These are phyloP conservation scores for Rubia yunnanensis DNA, from an alignment of 257 asterid species.

Conservation along the genomic window DNA sequence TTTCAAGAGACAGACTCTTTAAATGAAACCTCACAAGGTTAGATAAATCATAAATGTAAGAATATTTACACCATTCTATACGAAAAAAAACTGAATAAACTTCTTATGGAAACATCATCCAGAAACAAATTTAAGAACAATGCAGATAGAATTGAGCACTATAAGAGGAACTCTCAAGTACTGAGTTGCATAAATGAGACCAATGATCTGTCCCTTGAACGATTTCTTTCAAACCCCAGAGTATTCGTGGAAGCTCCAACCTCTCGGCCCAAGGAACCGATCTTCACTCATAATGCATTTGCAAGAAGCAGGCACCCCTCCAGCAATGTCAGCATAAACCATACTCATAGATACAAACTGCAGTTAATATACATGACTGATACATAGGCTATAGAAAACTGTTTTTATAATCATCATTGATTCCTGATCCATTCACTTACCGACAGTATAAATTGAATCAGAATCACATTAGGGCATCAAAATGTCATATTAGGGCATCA, in stretches of 20 bases:
- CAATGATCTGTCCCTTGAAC: constrained; percentile 83
- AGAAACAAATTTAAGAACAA: constrained; percentile 69
- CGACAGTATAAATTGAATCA: too few relatives aligned
- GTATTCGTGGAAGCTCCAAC: constrained; percentile 96
- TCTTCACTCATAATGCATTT: constrained; percentile 79
- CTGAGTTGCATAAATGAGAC: constrained; percentile 84
- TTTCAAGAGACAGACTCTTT: too few relatives aligned
- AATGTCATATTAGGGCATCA: too few relatives aligned
- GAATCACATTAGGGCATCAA: too few relatives aligned
- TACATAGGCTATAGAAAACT: too few relatives aligned
- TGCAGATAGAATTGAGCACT: constrained; percentile 67
- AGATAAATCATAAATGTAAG: too few relatives aligned
- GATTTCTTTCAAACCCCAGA: constrained; percentile 81
- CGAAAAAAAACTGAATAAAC: too few relatives aligned
- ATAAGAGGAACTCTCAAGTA: constrained; percentile 77
- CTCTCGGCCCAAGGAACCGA: constrained; percentile 80
- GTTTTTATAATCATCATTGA: too few relatives aligned
- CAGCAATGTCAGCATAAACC: constrained; percentile 45
- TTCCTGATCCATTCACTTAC: too few relatives aligned
- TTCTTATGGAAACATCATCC: constrained; percentile 41
- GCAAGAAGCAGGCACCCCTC: constrained; percentile 94
- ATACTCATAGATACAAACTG: neutral
- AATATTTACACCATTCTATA: too few relatives aligned
- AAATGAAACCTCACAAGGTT: too few relatives aligned
- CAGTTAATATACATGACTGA: neutral